Evolutionary conservation across 345 rosid species (phyloP), one percentile per base, ranked within the genome.

Genomic region (Punica granatum): DNA sequence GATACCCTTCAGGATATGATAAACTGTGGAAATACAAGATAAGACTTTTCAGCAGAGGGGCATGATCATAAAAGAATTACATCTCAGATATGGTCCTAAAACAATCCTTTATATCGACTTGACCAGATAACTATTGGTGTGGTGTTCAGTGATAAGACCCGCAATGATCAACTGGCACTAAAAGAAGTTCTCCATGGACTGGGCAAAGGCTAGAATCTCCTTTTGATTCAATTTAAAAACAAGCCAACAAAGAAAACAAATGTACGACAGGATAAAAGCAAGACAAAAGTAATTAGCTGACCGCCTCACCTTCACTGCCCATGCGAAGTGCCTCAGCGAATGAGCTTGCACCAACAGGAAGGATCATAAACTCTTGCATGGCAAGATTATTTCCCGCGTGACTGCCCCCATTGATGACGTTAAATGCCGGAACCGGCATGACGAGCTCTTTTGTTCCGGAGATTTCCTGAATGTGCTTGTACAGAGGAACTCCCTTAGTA

Each of bases 301-400:
- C 33, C 26, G 26, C 34, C 59, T 13, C 61, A 94, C 99, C 99
- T 89, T 94, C 98, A 75, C 97, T 92, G 10, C 98, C 99, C 98
- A 91, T 92, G 30, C 83, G 77, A 18, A 92, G 90, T 30, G 98
- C 98, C 82, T 92, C 92, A 0, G 96, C 85, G 72, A 91, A 89
- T 1, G 97, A 89, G 61, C 74, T 66, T 21, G 99, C 99, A 42
- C 98, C 97, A 3, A 94, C 97, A 2, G 99, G 98, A 34, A 94
- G 69, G 49, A 92, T 88, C 99, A 92, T 94, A 73, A 94, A 94
- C 80, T 94, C 98, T 72, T 95, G 98, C 98, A 95, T 91, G 59
- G 99, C 99, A 76, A 94, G 81, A 77, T 91, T 92, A 74, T 95
- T 95, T 69, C 98, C 97, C 19, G 98, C 99, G 72, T 92, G 99